Evolutionary conservation across 2,329 filamentous ascomycete species (phyloP).

Genomic region (Thermothelomyces thermophilus): DNA sequence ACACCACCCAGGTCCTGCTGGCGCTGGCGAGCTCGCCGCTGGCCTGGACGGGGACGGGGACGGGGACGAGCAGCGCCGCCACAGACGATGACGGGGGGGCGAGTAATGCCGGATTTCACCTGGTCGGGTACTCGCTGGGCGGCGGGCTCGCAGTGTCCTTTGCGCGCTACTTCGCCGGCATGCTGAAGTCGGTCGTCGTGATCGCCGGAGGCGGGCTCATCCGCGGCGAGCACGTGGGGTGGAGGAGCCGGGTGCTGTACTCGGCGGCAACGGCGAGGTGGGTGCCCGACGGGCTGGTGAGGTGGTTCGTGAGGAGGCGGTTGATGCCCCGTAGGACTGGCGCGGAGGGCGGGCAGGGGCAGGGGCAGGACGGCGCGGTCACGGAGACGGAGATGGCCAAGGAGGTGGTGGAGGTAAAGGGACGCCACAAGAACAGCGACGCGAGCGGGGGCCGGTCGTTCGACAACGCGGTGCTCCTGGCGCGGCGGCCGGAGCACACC

Average conservation of each 20-base stretch:
- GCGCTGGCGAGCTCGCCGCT: slow-evolving; percentile 57
- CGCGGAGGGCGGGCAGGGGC: slow-evolving; percentile 21
- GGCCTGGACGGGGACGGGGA: slow-evolving; percentile 41
- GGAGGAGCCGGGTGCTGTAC: slow-evolving; percentile 58
- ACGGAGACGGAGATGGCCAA: slow-evolving; percentile 33
- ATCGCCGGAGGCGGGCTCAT: slow-evolving; percentile 65
- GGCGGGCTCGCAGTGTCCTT: slow-evolving; percentile 68
- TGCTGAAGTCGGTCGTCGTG: slow-evolving; percentile 58
- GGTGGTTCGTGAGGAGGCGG: slow-evolving; percentile 44
- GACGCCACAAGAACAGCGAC: slow-evolving; percentile 31
- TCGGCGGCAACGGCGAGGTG: slow-evolving; percentile 37
- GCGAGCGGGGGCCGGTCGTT: slow-evolving; percentile 34
- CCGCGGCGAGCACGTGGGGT: slow-evolving; percentile 54
- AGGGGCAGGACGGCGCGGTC: slow-evolving; percentile 25
- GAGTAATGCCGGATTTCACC: slow-evolving; percentile 49
- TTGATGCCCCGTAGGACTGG: slow-evolving; percentile 33
- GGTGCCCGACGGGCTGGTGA: slow-evolving; percentile 53
- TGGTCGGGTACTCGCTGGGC: slow-evolving; percentile 75
- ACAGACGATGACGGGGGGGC: no score
- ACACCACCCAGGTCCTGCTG: slow-evolving; percentile 58
- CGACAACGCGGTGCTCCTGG: slow-evolving; percentile 46
- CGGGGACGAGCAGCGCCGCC: no score
- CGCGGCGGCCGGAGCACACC: slow-evolving; percentile 44
- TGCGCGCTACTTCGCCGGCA: slow-evolving; percentile 58
- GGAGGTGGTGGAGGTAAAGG: slow-evolving; percentile 31